Base-by-base conservation (phyloP, 2,329 filamentous ascomycete genomes). In the Paracamarosporium sp. region DNA sequence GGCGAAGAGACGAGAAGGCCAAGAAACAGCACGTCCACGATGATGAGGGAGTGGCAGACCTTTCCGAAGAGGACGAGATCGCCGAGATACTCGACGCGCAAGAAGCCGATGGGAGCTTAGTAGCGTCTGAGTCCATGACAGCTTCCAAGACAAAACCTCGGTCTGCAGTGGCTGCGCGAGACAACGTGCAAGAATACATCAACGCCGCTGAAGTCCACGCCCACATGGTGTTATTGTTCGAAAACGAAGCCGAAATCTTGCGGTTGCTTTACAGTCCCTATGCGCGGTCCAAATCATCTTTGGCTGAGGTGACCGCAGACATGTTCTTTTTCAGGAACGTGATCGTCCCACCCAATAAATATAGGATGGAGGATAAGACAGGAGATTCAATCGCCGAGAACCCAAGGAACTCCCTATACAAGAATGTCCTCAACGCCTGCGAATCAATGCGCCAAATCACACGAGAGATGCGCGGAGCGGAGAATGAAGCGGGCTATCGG, bases 251-350 rank as follows among this genome's bases (percentile, higher is more conserved):
- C 61, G 92, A 97, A 41, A 83, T 99, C 30, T 76, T 99, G 41
- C 84, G 88, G 15, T 82, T 97, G n/a, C 81, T 99, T 4, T 99
- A 97, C 78, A 90, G 88, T 71, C 90, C 91, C 17, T 88, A 90
- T 56, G 87, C 89, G 4, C 70, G 76, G n/a, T 81, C 83, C 4
- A 88, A 86, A 72, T 86, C 83, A 71, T 86, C 83, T 31, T 51
- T 63, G 8, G 60, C 35, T 78, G 80, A 80, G 17, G 81, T 92
- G n/a, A 87, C 82, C 2, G 86, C 92, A 1, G 91, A 97, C 65
- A 97, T 98, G 88, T 98, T 99, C 79, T 99, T 99, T 79, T 83
- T 98, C 55, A 88, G 90, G 55, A 89, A 88, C 33, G 81, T 99
- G 51, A 82, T 98, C 13, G 92, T 99, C 0, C 93, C 96, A 1